Percentiles rank a stretch among this genome's conserved stretches.
Evolutionary conservation across 768 basidiomycete species (phyloP).

Genomic region (Naganishia friedmannii): DNA sequence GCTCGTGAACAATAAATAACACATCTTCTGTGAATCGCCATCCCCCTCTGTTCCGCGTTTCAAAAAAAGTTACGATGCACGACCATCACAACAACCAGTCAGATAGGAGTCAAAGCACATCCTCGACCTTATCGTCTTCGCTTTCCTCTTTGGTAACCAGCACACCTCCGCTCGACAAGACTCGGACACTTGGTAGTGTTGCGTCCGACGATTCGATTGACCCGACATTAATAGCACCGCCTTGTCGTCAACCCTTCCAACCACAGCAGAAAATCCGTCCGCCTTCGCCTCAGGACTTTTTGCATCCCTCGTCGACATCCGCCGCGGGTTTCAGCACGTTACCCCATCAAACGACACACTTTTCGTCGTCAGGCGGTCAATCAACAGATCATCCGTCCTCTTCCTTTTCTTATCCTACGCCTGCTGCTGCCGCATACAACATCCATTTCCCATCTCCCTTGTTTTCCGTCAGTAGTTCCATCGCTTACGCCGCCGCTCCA

Average conservation of each 20-base stretch:
- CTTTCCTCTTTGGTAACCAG: slow-evolving; percentile 20
- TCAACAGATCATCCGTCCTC: slow-evolving; percentile 12
- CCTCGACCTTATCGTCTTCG: neutral
- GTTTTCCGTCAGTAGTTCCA: slow-evolving; percentile 22
- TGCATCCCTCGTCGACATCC: neutral
- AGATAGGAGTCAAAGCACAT: slow-evolving; percentile 5
- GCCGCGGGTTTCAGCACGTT: neutral
- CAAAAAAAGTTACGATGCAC: neutral
- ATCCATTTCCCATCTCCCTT: slow-evolving; percentile 23
- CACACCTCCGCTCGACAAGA: neutral
- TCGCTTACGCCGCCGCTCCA: slow-evolving; percentile 1
- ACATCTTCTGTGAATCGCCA: no score
- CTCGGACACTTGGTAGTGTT: neutral
- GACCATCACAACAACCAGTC: neutral
- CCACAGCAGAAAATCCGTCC: slow-evolving; percentile 3
- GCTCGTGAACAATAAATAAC: neutral
- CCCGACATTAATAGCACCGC: neutral
- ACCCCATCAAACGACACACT: neutral
- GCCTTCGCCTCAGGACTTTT: slow-evolving; percentile 20
- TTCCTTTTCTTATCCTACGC: slow-evolving; percentile 15
- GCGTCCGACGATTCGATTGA: neutral
- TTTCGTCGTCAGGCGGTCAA: neutral
- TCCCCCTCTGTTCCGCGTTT: neutral
- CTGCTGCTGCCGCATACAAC: slow-evolving; percentile 1
- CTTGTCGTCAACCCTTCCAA: slow-evolving; percentile 2